Evolutionary conservation across 1,284 basidiomycete species (phyloP).

Genomic region (Tilletia indica): DNA sequence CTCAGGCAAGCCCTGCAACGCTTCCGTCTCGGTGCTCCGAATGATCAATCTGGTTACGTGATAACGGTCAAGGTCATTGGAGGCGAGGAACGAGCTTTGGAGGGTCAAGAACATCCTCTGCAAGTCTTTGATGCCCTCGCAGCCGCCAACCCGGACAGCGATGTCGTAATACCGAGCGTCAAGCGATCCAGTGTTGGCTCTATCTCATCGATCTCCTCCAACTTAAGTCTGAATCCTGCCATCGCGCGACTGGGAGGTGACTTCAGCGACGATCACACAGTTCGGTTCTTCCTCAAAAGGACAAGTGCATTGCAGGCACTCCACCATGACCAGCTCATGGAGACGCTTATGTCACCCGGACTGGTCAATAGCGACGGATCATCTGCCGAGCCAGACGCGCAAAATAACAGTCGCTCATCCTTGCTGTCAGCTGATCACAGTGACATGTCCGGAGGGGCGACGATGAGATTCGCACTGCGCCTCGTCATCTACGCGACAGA

Average conservation of each 20-base stretch:
- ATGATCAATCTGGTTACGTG: conserved; percentile 68
- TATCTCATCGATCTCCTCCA: conserved; percentile 85
- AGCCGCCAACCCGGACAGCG: conserved; percentile 35
- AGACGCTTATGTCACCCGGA: conserved; percentile 26
- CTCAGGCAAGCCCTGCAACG: conserved; percentile 88
- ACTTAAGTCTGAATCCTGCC: conserved; percentile 86
- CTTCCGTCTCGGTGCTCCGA: conserved; percentile 65
- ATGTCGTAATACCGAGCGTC: conserved; percentile 67
- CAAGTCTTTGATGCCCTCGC: conserved; percentile 80
- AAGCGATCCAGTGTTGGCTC: conserved; percentile 89
- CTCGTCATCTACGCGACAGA: conserved; percentile 82
- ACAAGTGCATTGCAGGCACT: conserved; percentile 24
- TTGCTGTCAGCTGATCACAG: not conserved
- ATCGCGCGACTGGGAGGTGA: conserved; percentile 88
- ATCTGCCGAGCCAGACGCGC: conserved; percentile 28
- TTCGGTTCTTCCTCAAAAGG: conserved; percentile 87
- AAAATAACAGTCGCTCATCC: conserved; percentile 13
- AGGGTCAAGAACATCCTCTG: conserved; percentile 73
- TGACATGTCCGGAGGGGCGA: conserved; percentile 44
- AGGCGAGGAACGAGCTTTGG: conserved; percentile 71
- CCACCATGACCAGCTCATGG: conserved; percentile 7
- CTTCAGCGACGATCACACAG: conserved; percentile 91
- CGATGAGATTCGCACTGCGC: conserved; percentile 78
- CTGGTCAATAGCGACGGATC: conserved; percentile 20
- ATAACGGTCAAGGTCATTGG: conserved; percentile 89